Conservation (phyloP, 352 stramenopile genomes). For the Phytophthora niederhauseri region DNA sequence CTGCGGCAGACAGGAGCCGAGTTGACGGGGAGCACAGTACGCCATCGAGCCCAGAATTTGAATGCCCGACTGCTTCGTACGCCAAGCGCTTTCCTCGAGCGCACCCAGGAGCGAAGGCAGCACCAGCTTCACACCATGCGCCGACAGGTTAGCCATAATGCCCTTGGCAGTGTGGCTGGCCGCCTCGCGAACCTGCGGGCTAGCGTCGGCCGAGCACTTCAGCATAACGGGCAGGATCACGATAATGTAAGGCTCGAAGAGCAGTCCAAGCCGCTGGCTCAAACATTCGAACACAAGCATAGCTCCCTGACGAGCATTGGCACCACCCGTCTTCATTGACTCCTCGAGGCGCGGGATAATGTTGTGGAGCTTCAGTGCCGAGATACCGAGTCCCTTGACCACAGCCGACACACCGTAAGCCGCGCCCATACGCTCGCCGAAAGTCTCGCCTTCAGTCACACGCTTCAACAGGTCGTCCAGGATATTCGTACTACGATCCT, state of each 20-base stretch:
- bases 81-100: constrained; percentile 95
- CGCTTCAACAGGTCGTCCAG: constrained; percentile 76
- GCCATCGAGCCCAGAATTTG: constrained; percentile 97
- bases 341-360: constrained; percentile 94
- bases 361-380: constrained; percentile 97
- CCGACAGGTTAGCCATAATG: constrained; percentile 99
- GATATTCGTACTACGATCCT: constrained; percentile 76
- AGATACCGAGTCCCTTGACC: constrained; percentile 99
- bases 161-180: constrained; percentile 94
- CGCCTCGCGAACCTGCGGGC: constrained; percentile 96
- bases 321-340: constrained; percentile 73
- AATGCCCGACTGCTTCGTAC: constrained; percentile 99
- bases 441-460: constrained; percentile 79
- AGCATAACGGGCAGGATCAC: constrained; percentile 99
- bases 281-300: constrained; percentile 99
- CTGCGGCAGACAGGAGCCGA: constrained; percentile 98
- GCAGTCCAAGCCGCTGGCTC: constrained; percentile 94
- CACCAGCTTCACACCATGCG: constrained; percentile 99
- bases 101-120: constrained; percentile 97
- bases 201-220: constrained; percentile 97
- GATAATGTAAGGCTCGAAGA: constrained; percentile 99
- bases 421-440: constrained; percentile 92
- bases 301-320: constrained; percentile 90
- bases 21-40: constrained; percentile 98
- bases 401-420: constrained; percentile 98